Evolutionary conservation across 2,329 filamentous ascomycete species (phyloP).

Genomic region (Remersonia thermophila): DNA sequence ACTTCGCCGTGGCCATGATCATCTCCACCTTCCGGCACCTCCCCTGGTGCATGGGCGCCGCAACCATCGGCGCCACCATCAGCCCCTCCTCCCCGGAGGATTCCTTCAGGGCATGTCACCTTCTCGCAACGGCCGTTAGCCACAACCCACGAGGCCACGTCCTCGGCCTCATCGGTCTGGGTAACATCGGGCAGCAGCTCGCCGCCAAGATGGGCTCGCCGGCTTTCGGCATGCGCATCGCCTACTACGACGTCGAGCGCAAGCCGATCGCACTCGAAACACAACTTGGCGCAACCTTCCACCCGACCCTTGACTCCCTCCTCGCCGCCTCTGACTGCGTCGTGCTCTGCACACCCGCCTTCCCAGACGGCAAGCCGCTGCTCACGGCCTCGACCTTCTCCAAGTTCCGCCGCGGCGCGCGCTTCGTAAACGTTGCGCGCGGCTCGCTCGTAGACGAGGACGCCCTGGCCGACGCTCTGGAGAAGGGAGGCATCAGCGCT

Average conservation of each 20-base stretch:
- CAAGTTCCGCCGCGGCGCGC: slow-evolving; percentile 39
- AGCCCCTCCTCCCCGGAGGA: slow-evolving; percentile 16
- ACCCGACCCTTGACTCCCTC: slow-evolving; percentile 38
- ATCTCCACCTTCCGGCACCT: slow-evolving; percentile 58
- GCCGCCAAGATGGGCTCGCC: slow-evolving; percentile 41
- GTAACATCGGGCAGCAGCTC: slow-evolving; percentile 51
- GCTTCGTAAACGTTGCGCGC: slow-evolving; percentile 55
- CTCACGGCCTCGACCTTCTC: slow-evolving; percentile 36
- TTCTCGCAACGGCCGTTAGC: slow-evolving; percentile 43
- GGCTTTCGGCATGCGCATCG: slow-evolving; percentile 55
- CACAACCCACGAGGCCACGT: slow-evolving; percentile 50
- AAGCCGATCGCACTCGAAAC: slow-evolving; percentile 32
- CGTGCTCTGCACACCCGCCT: slow-evolving; percentile 47
- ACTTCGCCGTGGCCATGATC: slow-evolving; percentile 57
- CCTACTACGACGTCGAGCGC: slow-evolving; percentile 48
- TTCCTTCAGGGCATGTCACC: slow-evolving; percentile 46
- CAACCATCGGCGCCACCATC: slow-evolving; percentile 31
- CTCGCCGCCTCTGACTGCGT: slow-evolving; percentile 44
- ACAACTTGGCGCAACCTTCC: slow-evolving; percentile 35
- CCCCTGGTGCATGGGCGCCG: slow-evolving; percentile 49
- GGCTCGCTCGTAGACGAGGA: slow-evolving; percentile 54
- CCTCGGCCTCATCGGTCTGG: slow-evolving; percentile 58
- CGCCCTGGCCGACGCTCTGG: slow-evolving; percentile 47
- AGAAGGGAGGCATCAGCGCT: slow-evolving; percentile 34
- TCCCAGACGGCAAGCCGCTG: slow-evolving; percentile 32